phyloP scores from a whole-genome alignment of 2,329 filamentous ascomycete species.

The Phyllosticta paracitricarpa region DNA sequence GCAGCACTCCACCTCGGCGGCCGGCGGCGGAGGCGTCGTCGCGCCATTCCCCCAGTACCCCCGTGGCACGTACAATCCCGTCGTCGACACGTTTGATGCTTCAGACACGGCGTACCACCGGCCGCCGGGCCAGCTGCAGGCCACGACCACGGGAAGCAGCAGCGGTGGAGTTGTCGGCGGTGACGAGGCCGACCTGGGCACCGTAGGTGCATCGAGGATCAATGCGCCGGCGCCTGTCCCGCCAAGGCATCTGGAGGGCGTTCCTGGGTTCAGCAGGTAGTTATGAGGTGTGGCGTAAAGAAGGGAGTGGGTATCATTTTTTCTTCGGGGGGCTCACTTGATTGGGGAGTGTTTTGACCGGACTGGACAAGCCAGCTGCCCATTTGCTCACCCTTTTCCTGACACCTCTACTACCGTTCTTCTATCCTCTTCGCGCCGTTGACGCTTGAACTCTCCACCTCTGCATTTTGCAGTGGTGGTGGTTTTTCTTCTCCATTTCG shows the following conservation, averaged over 20 bases:
- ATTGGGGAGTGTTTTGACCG: no score
- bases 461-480: no score
- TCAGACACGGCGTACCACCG: constrained; percentile 27
- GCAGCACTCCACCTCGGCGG: constrained; percentile 12
- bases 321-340: neutral
- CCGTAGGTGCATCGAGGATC: neutral
- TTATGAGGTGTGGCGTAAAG: neutral
- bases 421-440: no score
- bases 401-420: no score
- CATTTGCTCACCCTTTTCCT: no score
- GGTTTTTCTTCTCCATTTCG: no score
- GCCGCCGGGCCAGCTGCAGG: constrained; percentile 18
- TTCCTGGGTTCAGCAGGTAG: neutral
- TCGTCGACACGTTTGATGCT: constrained; percentile 19
- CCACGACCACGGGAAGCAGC: constrained; percentile 20
- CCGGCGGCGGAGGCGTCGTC: neutral
- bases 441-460: no score
- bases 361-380: no score
- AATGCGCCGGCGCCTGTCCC: neutral
- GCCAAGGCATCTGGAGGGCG: neutral
- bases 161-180: constrained; percentile 14
- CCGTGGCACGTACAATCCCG: constrained; percentile 23
- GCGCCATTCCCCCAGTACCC: constrained; percentile 5
- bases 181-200: neutral
- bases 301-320: neutral